Base-by-base conservation (phyloP, 2,329 filamentous ascomycete species). In the Blastomyces percursus region DNA sequence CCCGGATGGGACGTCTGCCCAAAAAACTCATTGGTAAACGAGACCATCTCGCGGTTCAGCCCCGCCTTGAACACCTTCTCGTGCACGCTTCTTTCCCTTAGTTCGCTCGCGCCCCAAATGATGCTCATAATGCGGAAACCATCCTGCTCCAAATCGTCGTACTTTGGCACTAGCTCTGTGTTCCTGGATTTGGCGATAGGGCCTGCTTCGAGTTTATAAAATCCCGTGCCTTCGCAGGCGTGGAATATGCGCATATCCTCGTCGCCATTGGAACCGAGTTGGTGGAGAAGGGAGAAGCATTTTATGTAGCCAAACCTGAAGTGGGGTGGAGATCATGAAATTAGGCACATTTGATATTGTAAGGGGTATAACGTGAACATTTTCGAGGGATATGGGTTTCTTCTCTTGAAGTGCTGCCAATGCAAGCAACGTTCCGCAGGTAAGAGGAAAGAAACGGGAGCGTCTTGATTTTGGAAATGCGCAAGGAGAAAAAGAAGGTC, bases 221-320 rank as follows among this genome's bases (percentile, higher is more conserved):
- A 44, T 14, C 38, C 56, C 14, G 56, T 24, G 8, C 16, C 14
- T 21, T 58, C 56, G 24, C 38, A 58, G 56, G 21, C 21, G 24
- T 30, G 38, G 40, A 44, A 58, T 21, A 46, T 24, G 38, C 38
- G 40, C 56, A 58, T 58, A 24, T 58, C 56, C 30, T 58, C 40
- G 40, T 46, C 38, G 24, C 24, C 40, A 16, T 58, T 46, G 56
- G 56, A 44, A 19, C 56, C 56, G 24, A 46, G n/a, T 58, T 46
- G 56, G 24, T 44, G 56, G 56, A 58, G 56, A 11, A 58, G 40
- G 40, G 38, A 58, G 24, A 58, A 27, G 27, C 38, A 58, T 46
- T 58, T 58, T 46, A 5, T 11, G 6, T 11, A 11, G n/a, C 40
- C 56, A 24, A 19, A 58, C 40, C 56, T 58, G 6, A 11, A 12